Evolutionary conservation across 2,329 filamentous ascomycete species (phyloP), one percentile per base, ranked within the genome.

Genomic region (Phialophora expanda): DNA sequence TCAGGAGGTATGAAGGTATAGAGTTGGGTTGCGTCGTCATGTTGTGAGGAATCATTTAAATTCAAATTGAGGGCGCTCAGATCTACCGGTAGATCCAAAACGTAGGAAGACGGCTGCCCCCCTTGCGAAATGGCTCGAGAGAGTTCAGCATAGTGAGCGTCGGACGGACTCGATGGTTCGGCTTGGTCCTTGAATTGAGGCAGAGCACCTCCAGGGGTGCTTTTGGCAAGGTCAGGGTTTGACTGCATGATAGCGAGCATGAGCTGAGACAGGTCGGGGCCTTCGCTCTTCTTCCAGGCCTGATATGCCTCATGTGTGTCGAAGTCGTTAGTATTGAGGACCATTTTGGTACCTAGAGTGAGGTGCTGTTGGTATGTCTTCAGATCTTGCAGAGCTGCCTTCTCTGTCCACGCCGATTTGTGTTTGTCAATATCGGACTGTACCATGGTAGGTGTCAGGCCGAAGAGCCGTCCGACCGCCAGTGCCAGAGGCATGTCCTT

Each of bases 401-500:
- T 92, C 75, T 96, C 93, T 0, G 92, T 97, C 95, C 95, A 99
- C 1, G 86, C 78, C 4, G 87, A 84, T 71, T 90, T 90, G 77
- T 96, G 87, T 56, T 88, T 86, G 77, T 96, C 90, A 75, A 99
- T 91, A 73, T 97, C 93, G 51, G 86, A 86, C 79, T 99, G 95
- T 5, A 93, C 89, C 71, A 95, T 89, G 1, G 89, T 87, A 70
- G 90, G 87, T 51, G 88, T 88, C 66, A 94, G 84, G 53, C 90
- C 90, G 78, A 98, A 99, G 69, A 97, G 91, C 73, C 86, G 89
- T 58, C 90, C 91, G 28, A 99, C 93, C 41, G 90, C 86, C 76
- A 95, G 90, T 30, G 97, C 95, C 79, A 97, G 86, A 44, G 89
- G 89, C 95, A 99, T 99, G 76, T 99, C 95, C 78, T 95, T 97